A percentile compares a stretch with the other conserved stretches of the same genome.
Evolutionary conservation across 1,139 yeast genomes (phyloP).

Genomic region (Lodderomyces oxycetoniae): DNA sequence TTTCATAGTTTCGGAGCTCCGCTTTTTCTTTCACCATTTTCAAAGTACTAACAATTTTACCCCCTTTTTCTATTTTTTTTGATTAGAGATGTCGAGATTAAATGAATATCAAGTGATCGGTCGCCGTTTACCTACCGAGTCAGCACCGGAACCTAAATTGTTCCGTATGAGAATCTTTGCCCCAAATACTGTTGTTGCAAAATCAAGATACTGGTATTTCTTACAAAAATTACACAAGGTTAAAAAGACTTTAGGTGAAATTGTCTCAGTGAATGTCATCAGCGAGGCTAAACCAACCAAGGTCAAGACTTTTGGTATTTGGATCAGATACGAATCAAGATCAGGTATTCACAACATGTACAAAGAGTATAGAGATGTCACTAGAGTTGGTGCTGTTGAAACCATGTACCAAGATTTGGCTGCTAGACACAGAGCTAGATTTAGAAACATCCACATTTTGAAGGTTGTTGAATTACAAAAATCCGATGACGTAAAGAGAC

Average conservation of each 20-base stretch:
- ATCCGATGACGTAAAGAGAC: slow-evolving; percentile 98
- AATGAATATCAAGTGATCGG: slow-evolving; percentile 99
- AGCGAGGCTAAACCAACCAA: slow-evolving; percentile 96
- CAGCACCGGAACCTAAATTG: slow-evolving; percentile 99
- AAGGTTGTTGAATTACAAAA: slow-evolving; percentile 99
- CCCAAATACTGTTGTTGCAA: slow-evolving; percentile 98
- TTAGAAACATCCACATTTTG: slow-evolving; percentile 97
- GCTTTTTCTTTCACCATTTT: neutral
- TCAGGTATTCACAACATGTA: slow-evolving; percentile 99
- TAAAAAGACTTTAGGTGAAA: slow-evolving; percentile 99
- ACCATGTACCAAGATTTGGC: slow-evolving; percentile 99
- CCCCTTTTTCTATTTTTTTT: no score
- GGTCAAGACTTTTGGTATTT: slow-evolving; percentile 99
- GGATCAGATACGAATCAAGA: slow-evolving; percentile 99
- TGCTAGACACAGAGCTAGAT: slow-evolving; percentile 99
- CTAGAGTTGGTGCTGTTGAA: slow-evolving; percentile 99
- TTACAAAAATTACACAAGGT: slow-evolving; percentile 99
- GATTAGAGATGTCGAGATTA: slow-evolving; percentile 82
- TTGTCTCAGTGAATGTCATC: slow-evolving; percentile 88
- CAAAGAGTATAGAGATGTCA: slow-evolving; percentile 99
- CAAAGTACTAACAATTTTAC: slow-evolving; percentile 10
- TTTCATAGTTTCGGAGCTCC: no score
- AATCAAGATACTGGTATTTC: slow-evolving; percentile 99
- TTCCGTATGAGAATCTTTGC: slow-evolving; percentile 99
- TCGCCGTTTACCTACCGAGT: slow-evolving; percentile 99